These are phyloP conservation scores for Vicia sativa DNA, from an alignment of 306 rosid genomes.

Conservation along the genomic window DNA sequence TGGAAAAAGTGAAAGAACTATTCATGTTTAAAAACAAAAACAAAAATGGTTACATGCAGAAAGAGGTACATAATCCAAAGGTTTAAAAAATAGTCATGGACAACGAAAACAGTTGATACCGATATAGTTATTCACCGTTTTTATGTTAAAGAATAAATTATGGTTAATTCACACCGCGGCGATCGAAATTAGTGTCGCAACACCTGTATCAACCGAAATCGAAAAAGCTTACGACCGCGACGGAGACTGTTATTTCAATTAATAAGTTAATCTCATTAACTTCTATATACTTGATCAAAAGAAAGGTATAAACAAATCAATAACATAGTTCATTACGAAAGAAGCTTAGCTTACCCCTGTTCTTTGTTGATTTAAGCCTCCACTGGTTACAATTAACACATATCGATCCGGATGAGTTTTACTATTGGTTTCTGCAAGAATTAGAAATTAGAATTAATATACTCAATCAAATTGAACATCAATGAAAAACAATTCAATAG, in stretches of 20 bases:
- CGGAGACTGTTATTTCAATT: no score
- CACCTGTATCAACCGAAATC: no score
- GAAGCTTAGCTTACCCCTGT: conserved; percentile 68
- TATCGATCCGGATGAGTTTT: conserved; percentile 71
- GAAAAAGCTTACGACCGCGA: no score
- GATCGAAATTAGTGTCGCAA: no score
- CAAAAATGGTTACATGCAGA: background rate
- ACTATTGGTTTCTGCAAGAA: conserved; percentile 58
- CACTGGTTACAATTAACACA: conserved; percentile 79
- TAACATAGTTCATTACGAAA: background rate
- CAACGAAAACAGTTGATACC: no score
- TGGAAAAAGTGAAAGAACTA: background rate
- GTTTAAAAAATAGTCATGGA: no score
- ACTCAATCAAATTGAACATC: background rate
- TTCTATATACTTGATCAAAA: background rate
- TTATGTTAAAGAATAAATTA: no score
- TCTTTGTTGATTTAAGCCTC: conserved; percentile 96
- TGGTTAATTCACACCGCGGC: no score
- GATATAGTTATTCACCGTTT: no score
- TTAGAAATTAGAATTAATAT: background rate
- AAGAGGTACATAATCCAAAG: conserved; percentile 12
- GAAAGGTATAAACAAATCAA: conserved; percentile 16
- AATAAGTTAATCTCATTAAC: conserved; percentile 5
- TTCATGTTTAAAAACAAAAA: conserved; percentile 1
- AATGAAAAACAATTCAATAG: background rate